These are phyloP conservation scores for Paxillus rubicundulus DNA, from an alignment of 768 basidiomycete genomes.

Conservation along the genomic window DNA sequence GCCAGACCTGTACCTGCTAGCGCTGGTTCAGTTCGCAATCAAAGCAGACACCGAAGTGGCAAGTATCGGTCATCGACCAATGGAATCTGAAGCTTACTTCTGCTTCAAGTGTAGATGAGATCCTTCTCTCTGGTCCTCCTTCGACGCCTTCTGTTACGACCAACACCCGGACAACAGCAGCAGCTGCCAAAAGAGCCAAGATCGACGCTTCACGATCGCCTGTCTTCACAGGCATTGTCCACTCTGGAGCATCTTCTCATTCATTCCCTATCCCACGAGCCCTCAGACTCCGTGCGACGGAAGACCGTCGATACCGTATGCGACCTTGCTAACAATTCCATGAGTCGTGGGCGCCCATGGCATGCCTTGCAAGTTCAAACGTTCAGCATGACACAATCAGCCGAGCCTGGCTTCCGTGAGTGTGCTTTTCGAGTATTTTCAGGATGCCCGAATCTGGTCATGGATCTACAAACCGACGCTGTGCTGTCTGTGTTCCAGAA, in stretches of 20 bases:
- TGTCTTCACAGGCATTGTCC: conserved; percentile 61
- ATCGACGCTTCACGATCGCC: conserved; percentile 75
- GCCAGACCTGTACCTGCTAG: conserved; percentile 77
- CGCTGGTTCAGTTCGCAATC: conserved; percentile 75
- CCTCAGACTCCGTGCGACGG: conserved; percentile 53
- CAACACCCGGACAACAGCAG: conserved; percentile 40
- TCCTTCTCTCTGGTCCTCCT: conserved; percentile 81
- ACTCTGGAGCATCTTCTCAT: conserved; percentile 73
- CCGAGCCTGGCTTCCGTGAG: conserved; percentile 44
- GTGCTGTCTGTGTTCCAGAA: conserved; percentile 65
- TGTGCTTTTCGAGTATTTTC: conserved; percentile 72
- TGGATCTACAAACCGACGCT: conserved; percentile 71
- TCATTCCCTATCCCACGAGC: conserved; percentile 65
- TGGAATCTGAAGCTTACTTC: conserved; percentile 5
- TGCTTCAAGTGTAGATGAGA: conserved; percentile 58
- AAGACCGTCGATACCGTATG: conserved; percentile 75
- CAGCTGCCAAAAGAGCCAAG: conserved; percentile 33
- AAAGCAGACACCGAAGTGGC: conserved; percentile 79
- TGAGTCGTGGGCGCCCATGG: conserved; percentile 77
- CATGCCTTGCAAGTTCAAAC: conserved; percentile 72
- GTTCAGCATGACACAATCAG: conserved; percentile 55
- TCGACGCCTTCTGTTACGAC: conserved; percentile 72
- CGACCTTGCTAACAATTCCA: conserved; percentile 72
- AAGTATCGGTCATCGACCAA: conserved; percentile 28
- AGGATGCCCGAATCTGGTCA: conserved; percentile 70